Percentiles rank a stretch among this genome's conserved stretches.
These are phyloP conservation scores for Cyanidioschyzon merolae DNA, from an alignment of 23 red algal species.

Conservation along the genomic window DNA sequence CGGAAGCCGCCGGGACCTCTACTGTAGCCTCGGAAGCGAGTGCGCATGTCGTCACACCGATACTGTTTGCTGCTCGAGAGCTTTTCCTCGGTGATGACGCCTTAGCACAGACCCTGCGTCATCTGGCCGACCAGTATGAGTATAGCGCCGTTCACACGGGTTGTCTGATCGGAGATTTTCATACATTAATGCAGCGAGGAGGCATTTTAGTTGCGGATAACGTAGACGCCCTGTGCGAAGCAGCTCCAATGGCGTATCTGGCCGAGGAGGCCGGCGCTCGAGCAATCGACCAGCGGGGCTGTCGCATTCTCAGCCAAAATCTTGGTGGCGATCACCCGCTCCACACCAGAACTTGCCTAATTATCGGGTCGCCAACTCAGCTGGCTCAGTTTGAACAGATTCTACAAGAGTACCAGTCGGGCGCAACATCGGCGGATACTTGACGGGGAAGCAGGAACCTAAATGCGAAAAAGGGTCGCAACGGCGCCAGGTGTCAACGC, in stretches of 20 bases:
- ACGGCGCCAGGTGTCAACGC: too few relatives aligned
- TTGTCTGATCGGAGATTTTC: conserved; percentile 56
- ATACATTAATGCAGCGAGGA: conserved; percentile 60
- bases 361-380: background rate
- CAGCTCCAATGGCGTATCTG: conserved; percentile 78
- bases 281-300: conserved; percentile 44
- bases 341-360: background rate
- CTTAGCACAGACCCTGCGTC: conserved; percentile 17
- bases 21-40: background rate
- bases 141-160: conserved; percentile 52
- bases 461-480: too few relatives aligned
- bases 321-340: background rate
- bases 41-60: conserved; percentile 16
- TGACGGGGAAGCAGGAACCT: too few relatives aligned
- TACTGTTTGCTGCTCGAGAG: conserved; percentile 33
- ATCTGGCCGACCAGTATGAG: conserved; percentile 28
- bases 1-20: background rate
- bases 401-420: background rate
- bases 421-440: too few relatives aligned
- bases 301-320: conserved; percentile 39
- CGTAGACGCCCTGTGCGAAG: conserved; percentile 83
- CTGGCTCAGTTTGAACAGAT: background rate
- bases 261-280: conserved; percentile 82
- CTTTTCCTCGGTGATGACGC: conserved; percentile 19
- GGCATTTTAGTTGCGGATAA: conserved; percentile 56